Conservation (phyloP, 2,329 filamentous ascomycete genomes). For the Pyricularia grisea region DNA sequence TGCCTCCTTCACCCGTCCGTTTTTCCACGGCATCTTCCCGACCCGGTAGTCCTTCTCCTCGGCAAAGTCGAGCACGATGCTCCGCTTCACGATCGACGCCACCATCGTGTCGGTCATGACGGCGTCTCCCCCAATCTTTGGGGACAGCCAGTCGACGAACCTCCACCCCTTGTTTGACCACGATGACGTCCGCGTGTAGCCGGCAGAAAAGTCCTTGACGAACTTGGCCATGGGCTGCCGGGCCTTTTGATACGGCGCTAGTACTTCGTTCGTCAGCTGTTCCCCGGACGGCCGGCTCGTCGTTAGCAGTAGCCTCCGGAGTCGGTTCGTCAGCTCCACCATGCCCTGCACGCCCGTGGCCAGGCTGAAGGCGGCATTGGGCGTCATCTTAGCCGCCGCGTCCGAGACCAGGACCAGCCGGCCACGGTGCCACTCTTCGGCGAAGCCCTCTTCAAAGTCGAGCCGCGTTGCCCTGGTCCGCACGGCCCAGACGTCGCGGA, state of each 20-base stretch:
- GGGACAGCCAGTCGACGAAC: slow-evolving; percentile 4
- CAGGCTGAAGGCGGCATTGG: slow-evolving; percentile 7
- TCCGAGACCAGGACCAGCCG: slow-evolving; percentile 39
- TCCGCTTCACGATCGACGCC: slow-evolving; percentile 5
- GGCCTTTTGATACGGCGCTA: slow-evolving; percentile 4
- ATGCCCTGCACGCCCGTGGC: slow-evolving; percentile 7
- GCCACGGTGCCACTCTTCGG: slow-evolving; percentile 95
- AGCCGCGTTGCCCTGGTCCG: slow-evolving; percentile 2
- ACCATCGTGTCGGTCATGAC: neutral
- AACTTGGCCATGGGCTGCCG: neutral
- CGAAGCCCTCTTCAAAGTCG: slow-evolving; percentile 48
- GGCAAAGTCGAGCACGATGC: slow-evolving; percentile 7
- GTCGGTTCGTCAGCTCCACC: slow-evolving; percentile 8
- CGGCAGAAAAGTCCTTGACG: neutral
- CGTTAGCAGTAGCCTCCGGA: neutral
- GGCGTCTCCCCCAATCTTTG: slow-evolving; percentile 6
- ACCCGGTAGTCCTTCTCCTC: slow-evolving; percentile 1
- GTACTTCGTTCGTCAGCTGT: neutral
- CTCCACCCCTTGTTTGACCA: slow-evolving; percentile 6
- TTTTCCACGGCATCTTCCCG: slow-evolving; percentile 1
- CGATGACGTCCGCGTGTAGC: slow-evolving; percentile 5
- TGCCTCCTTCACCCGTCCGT: neutral
- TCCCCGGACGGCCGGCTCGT: neutral
- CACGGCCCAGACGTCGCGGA: slow-evolving; percentile 7
- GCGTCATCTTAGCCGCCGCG: slow-evolving; percentile 9